Evolutionary conservation across 164 flowering plant species (phyloP).

Genomic region (Cinnamomum micranthum): DNA sequence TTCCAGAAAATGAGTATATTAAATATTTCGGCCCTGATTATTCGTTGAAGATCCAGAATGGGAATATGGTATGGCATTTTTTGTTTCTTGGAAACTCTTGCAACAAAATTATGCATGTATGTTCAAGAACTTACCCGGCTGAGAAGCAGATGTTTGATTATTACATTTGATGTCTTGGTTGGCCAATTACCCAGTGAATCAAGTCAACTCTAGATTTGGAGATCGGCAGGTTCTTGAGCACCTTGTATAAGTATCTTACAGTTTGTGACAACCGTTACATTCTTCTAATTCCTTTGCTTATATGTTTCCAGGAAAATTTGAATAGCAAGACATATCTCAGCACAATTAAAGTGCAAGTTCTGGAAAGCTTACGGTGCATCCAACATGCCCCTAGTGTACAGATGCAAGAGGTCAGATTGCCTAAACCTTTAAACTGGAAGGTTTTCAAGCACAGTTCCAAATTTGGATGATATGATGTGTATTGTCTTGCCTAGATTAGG

Average conservation of each 20-base stretch:
- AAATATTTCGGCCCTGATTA: constrained; percentile 86
- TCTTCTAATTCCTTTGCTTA: background rate
- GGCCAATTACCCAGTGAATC: background rate
- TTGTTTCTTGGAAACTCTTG: background rate
- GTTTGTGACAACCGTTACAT: background rate
- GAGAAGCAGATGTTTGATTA: background rate
- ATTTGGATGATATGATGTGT: too few species aligned
- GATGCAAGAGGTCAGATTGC: constrained; percentile 87
- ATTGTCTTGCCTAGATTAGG: too few species aligned
- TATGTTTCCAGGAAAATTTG: constrained; percentile 65
- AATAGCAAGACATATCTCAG: constrained; percentile 91
- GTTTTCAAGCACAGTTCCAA: background rate
- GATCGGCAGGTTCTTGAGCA: background rate
- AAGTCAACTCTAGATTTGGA: background rate
- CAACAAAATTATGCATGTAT: background rate
- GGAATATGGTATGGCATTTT: constrained; percentile 58
- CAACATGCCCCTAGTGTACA: constrained; percentile 98
- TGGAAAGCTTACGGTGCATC: constrained; percentile 84
- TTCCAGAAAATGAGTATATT: constrained; percentile 88
- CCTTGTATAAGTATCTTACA: background rate
- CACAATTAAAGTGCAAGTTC: constrained; percentile 83
- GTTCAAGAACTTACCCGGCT: background rate
- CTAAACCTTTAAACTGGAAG: background rate
- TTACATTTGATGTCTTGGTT: background rate
- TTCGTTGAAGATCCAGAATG: constrained; percentile 69